phyloP scores from a whole-genome alignment of 352 stramenopile species.

The Albugo candida region DNA sequence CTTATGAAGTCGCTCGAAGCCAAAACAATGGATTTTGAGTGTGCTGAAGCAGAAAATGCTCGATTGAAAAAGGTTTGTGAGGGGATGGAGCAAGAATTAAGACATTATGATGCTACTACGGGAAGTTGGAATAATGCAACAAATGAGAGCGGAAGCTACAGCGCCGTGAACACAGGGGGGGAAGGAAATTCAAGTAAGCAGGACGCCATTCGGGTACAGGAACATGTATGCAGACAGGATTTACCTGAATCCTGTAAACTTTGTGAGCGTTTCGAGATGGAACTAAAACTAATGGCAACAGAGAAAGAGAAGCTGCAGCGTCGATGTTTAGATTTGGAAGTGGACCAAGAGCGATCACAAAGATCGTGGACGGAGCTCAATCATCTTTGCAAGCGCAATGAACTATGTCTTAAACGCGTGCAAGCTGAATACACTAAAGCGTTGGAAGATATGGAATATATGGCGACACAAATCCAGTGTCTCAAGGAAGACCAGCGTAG shows the following conservation, averaged over 20 bases:
- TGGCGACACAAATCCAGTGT: conserved; percentile 2
- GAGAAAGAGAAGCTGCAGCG: conserved; percentile 17
- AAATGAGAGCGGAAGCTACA: neutral
- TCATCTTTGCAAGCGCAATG: conserved; percentile 11
- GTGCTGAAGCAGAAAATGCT: conserved; percentile 6
- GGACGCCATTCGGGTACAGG: neutral
- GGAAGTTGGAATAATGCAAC: neutral
- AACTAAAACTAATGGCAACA: neutral
- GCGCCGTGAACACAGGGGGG: no score
- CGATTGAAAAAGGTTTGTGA: conserved; percentile 13
- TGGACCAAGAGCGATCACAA: conserved; percentile 16
- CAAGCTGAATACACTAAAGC: conserved; percentile 1
- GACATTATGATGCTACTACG: conserved; percentile 1
- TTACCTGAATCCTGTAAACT: neutral
- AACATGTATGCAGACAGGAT: neutral
- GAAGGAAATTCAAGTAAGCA: neutral
- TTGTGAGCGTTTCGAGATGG: neutral
- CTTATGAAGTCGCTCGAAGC: conserved; percentile 13
- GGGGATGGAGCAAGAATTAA: conserved; percentile 14
- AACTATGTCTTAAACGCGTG: conserved; percentile 13
- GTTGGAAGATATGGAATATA: conserved; percentile 1
- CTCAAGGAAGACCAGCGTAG: conserved; percentile 6
- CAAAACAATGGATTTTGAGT: conserved; percentile 10
- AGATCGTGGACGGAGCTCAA: conserved; percentile 11
- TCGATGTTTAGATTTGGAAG: conserved; percentile 22